Evolutionary conservation across 805 yeast species (phyloP).

Genomic region (Candida ficus): DNA sequence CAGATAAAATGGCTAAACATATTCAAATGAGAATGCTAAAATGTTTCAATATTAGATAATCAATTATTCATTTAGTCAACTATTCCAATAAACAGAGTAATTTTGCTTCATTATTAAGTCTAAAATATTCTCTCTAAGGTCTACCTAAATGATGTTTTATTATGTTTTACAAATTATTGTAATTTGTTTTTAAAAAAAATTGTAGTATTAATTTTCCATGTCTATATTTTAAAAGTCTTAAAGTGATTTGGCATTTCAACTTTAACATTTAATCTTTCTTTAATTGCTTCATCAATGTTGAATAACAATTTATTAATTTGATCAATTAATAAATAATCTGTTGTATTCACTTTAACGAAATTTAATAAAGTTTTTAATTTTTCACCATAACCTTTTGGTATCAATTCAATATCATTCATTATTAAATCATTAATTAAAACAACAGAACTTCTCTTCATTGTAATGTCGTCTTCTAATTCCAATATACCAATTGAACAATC

Average conservation of each 20-base stretch:
- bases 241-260: slow-evolving; percentile 4
- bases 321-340: slow-evolving; percentile 55
- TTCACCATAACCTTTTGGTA: slow-evolving; percentile 44
- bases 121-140: no score
- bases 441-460: slow-evolving; percentile 69
- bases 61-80: no score
- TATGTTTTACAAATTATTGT: no score
- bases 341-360: slow-evolving; percentile 43
- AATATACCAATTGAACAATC: slow-evolving; percentile 79
- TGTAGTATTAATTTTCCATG: no score
- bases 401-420: slow-evolving; percentile 40
- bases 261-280: slow-evolving; percentile 5
- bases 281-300: slow-evolving; percentile 23
- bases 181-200: no score
- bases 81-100: no score
- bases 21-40: no score
- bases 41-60: no score
- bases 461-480: slow-evolving; percentile 47
- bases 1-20: no score
- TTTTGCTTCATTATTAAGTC: no score
- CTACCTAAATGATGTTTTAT: no score
- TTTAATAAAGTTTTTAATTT: slow-evolving; percentile 38
- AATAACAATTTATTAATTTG: slow-evolving; percentile 41
- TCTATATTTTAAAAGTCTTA: neutral
- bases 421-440: slow-evolving; percentile 61